Evolutionary conservation across 805 yeast genomes (phyloP), one percentile per base, ranked within the genome.

Genomic region (Limtongia smithiae): DNA sequence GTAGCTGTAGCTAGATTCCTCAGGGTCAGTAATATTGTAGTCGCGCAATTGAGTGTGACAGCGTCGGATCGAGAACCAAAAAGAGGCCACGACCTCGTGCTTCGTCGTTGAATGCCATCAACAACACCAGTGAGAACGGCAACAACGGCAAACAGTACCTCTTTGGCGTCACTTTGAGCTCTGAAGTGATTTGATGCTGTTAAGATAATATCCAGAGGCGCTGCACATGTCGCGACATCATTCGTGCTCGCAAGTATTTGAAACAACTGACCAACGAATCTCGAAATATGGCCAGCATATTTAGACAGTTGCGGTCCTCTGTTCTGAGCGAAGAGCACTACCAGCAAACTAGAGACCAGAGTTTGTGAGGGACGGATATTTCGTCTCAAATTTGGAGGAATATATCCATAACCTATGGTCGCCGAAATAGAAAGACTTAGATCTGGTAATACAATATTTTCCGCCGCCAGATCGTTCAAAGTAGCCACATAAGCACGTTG

Each of bases 1-100:
- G 38, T 47, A 4, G 55, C 21, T 3, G 52, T 36, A 4, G 52
- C 38, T 3, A 51, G 27, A 35, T 51, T 24, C 4, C 55, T 30
- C 14, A 51, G 24, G 7, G 44, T 35, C 28, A 40, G 32, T 35
- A 47, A 24, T 6, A 44, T 17, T 9, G 11, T 15, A 25, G 28
- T 40, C 18, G 44, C 41, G 14, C 37, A 18, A 22, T 32, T 34
- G 14, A 37, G 25, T 15, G 37, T 37, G 11, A 37, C 9, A 30
- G 32, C 24, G 21, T 43, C 42, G 5, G 3, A 21, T 4, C 20
- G 18, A 4, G 17, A 5, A 15, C n/a, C 12, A 14, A 30, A 34
- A 3, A 24, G 9, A 11, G 15, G 14, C 41, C 33, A 39, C 20
- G 35, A 20, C 15, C 42, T 14, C 2, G 48, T 12, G 11, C 33